A percentile compares a stretch with the other conserved stretches of the same genome.
Evolutionary conservation across 1,284 basidiomycete species (phyloP).

Genomic region (Trametes polyzona): DNA sequence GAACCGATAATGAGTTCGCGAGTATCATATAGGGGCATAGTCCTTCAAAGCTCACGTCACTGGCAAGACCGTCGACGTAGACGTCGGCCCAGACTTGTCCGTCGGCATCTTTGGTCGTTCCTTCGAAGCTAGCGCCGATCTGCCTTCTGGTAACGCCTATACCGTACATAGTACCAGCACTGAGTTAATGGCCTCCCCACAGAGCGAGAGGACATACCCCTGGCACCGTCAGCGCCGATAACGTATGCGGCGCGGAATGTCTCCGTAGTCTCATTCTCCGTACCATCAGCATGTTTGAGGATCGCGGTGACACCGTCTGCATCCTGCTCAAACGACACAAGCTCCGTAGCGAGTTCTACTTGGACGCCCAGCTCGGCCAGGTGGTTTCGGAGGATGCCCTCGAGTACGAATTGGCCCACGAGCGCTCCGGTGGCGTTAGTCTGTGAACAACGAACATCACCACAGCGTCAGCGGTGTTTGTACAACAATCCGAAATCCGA

Average conservation of each 20-base stretch:
- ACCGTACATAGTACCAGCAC: not conserved
- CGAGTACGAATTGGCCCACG: slow-evolving; percentile 31
- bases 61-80: slow-evolving; percentile 30
- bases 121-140: slow-evolving; percentile 37
- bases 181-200: not conserved
- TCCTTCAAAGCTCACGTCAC: slow-evolving; percentile 22
- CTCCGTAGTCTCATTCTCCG: slow-evolving; percentile 8
- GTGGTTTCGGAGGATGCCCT: slow-evolving; percentile 36
- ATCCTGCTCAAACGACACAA: slow-evolving; percentile 33
- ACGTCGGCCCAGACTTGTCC: slow-evolving; percentile 38
- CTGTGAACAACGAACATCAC: not conserved
- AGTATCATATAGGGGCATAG: not conserved
- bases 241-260: slow-evolving; percentile 32
- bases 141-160: slow-evolving; percentile 35
- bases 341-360: slow-evolving; percentile 37
- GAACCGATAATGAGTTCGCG: too few species aligned
- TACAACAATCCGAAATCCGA: not conserved
- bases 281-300: slow-evolving; percentile 3
- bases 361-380: slow-evolving; percentile 30
- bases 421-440: not conserved
- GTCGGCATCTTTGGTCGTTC: slow-evolving; percentile 36
- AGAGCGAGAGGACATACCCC: slow-evolving; percentile 26
- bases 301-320: slow-evolving; percentile 28
- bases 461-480: too few species aligned
- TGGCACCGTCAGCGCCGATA: slow-evolving; percentile 44